Evolutionary conservation across 805 yeast species (phyloP).

Genomic region (Blastobotrys terrestris): DNA sequence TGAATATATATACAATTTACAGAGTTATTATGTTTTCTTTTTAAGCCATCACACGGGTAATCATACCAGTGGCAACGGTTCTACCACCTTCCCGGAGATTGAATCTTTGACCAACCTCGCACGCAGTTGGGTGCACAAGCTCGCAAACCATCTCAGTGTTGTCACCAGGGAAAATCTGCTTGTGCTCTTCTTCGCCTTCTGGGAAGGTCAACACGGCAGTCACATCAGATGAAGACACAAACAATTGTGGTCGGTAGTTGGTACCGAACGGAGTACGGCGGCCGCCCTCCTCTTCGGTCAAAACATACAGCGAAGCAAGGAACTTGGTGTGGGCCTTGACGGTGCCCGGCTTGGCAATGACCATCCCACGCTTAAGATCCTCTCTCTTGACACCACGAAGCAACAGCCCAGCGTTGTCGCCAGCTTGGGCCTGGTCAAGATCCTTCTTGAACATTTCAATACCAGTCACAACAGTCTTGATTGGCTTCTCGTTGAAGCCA

Average conservation of each 20-base stretch:
- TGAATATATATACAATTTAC: background rate
- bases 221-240: constrained; percentile 93
- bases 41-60: constrained; percentile 81
- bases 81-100: constrained; percentile 99
- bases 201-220: constrained; percentile 90
- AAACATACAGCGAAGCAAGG: constrained; percentile 86
- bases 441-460: constrained; percentile 99
- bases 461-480: constrained; percentile 95
- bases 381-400: constrained; percentile 98
- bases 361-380: constrained; percentile 96
- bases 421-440: constrained; percentile 95
- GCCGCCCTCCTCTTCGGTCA: constrained; percentile 98
- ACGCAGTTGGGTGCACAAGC: constrained; percentile 83
- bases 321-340: constrained; percentile 90
- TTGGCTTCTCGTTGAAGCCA: constrained; percentile 78
- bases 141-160: constrained; percentile 93
- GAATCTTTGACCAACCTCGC: constrained; percentile 97
- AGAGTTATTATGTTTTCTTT: background rate
- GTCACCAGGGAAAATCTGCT: constrained; percentile 97
- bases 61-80: constrained; percentile 98
- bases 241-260: constrained; percentile 97
- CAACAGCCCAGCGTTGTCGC: constrained; percentile 97
- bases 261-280: constrained; percentile 96
- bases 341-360: constrained; percentile 85
- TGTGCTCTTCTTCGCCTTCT: constrained; percentile 72